These are phyloP conservation scores for Verticillium nonalfalfae DNA, from an alignment of 2,329 filamentous ascomycete species.

Conservation along the genomic window DNA sequence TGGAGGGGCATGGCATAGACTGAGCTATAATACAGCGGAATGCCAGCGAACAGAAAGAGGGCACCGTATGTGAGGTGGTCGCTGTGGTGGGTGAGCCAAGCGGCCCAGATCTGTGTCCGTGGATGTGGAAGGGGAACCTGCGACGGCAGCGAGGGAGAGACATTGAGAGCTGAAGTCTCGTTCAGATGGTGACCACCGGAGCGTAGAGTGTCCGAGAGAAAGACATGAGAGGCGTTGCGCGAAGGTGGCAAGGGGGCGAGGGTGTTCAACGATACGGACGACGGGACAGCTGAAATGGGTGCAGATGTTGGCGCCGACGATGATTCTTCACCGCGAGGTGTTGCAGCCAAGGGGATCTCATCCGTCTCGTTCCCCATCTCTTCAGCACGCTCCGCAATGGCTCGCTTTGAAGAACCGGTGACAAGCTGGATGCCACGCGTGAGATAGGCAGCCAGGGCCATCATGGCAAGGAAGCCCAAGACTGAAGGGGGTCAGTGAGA, in stretches of 20 bases:
- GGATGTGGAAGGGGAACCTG: conserved; percentile 36
- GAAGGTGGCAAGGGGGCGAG: conserved; percentile 10
- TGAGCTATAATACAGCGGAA: conserved; percentile 47
- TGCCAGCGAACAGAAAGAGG: conserved; percentile 42
- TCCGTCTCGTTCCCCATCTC: conserved; percentile 39
- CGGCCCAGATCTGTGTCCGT: conserved; percentile 43
- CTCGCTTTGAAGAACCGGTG: conserved; percentile 44
- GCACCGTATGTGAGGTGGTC: conserved; percentile 37
- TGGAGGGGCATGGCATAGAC: conserved; percentile 47
- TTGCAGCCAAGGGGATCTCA: conserved; percentile 36
- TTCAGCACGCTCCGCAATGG: conserved; percentile 42
- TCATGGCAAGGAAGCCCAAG: conserved; percentile 47
- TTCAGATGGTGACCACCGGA: neutral
- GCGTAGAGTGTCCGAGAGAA: conserved; percentile 13
- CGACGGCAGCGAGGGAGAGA: conserved; percentile 15
- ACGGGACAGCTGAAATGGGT: conserved; percentile 11
- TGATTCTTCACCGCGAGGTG: conserved; percentile 8
- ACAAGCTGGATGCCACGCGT: conserved; percentile 46
- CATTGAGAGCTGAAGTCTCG: neutral
- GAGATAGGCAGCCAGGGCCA: conserved; percentile 46
- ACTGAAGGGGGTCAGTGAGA: conserved; percentile 20
- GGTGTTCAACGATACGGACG: conserved; percentile 11
- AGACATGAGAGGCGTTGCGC: conserved; percentile 14
- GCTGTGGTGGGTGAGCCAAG: conserved; percentile 34
- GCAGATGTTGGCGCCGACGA: conserved; percentile 15